Evolutionary conservation across 441 rosid species (phyloP), one percentile per base, ranked within the genome.

Genomic region (Arabidopsis lyrata): DNA sequence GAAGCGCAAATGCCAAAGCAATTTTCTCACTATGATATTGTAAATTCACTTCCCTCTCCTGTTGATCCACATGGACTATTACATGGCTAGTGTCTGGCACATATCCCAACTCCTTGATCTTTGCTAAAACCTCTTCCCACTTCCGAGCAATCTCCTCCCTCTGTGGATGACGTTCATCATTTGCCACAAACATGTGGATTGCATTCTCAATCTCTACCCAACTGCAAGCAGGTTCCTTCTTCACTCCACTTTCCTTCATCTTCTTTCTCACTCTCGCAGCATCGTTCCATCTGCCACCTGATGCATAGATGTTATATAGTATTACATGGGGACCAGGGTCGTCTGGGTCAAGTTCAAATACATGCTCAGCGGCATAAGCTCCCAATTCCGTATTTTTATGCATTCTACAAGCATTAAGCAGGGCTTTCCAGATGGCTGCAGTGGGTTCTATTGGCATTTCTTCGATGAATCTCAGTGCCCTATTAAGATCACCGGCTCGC

Each of bases 371-470:
- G 2, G 83, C 81, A 66, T 73, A 66, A 31, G 61, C 70, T 64
- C 80, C 87, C 52, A 84, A 29, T 29, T 66, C 79, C 15, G 52
- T 42, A 61, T 84, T 80, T 62, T 76, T 80, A 45, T 81, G 83
- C 70, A 80, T 73, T 22, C 81, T 77, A 42, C 82, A 78, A 44
- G 77, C 85, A 56, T 74, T 76, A 56, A 73, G 71, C 52, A 84
- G 49, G 0, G 83, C 38, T 34, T 77, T 80, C 87, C 85, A 82
- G 27, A 84, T 76, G 16, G 81, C 68, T 57, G 73, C 63, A 56
- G 84, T 78, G 34, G 87, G 85, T 24, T 78, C 70, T 63, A 80
- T 49, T 8, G 82, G 82, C 82, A 83, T 81, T 48, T 66, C 80
- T 41, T 72, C 52, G 44, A 83, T 79, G 45, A 81, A 67, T 22